Base-by-base conservation (phyloP, 2,329 filamentous ascomycete genomes). In the Alternaria triticina region DNA sequence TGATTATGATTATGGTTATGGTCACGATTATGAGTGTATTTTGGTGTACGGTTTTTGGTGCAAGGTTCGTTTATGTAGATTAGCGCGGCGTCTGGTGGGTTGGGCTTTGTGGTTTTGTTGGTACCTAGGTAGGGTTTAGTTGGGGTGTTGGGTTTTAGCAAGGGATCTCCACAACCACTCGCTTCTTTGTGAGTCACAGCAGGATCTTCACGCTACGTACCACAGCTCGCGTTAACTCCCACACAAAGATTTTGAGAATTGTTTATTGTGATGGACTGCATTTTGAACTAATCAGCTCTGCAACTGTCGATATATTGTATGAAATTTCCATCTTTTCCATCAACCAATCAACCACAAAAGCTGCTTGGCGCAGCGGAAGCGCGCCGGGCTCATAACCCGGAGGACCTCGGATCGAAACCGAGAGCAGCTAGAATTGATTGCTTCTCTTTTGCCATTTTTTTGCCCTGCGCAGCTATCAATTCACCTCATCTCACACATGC, bases 381-480 rank as follows among this genome's bases (percentile, higher is more conserved):
- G 74, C 74, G 74, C 74, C 73, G 74, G 74, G 74, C 73, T 77
- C 74, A 77, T 76, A 77, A 77, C 74, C 74, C 74, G 74, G 74
- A 77, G 74, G 73, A 70, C 72, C 46, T 46, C 58, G 54, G 70
- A 73, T 72, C 71, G 70, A 72, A 71, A 73, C 71, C 52, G 61
- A 55, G 46, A 61, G 64, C 65, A 73, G 71, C 71, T 71, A 73
- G 49, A 33, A 33, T 20, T 49, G 43, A 46, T 50, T 45, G 15
- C 27, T 60, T 57, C 33, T 52, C 63, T 62, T 67, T 59, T 58
- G 45, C 9, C 30, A 6, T 40, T 44, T 44, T n/a, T 45, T 23
- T 33, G 6, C 30, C 30, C 3, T 33, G 30, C 30, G 13, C 30
- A 33, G 30, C 6, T 15, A 4, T 33, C 12, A 33, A 33, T 15